Evolutionary conservation across 441 rosid genomes (phyloP).

Genomic region (Euphorbia corollata): DNA sequence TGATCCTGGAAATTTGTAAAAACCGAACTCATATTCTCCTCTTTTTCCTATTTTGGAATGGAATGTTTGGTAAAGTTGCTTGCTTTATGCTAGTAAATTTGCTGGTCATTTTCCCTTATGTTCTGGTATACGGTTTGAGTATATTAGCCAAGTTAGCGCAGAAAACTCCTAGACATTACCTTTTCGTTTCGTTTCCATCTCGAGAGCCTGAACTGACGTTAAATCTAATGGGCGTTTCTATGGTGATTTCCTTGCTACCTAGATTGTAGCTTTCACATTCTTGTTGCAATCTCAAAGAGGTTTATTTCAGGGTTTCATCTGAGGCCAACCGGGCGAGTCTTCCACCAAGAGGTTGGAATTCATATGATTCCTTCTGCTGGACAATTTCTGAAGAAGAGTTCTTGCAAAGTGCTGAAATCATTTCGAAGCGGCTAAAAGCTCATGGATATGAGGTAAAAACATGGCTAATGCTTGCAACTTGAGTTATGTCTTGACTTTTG

Average conservation of each 20-base stretch:
- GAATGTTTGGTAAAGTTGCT: neutral
- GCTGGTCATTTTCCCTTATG: neutral
- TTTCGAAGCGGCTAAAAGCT: slow-evolving; percentile 54
- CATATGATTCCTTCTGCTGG: slow-evolving; percentile 92
- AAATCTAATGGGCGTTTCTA: too few relatives aligned
- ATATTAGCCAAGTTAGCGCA: too few relatives aligned
- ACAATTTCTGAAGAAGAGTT: slow-evolving; percentile 74
- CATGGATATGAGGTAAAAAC: slow-evolving; percentile 64
- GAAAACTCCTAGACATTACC: too few relatives aligned
- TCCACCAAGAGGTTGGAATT: slow-evolving; percentile 97
- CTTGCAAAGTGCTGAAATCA: slow-evolving; percentile 54
- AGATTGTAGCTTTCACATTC: neutral
- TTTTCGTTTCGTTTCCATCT: too few relatives aligned
- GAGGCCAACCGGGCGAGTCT: slow-evolving; percentile 37
- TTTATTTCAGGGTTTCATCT: slow-evolving; percentile 37
- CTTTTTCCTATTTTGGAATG: too few relatives aligned
- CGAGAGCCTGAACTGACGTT: too few relatives aligned
- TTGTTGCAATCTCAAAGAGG: neutral
- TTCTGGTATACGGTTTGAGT: too few relatives aligned
- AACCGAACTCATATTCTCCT: too few relatives aligned
- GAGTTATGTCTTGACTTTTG: neutral
- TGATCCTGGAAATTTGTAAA: too few relatives aligned
- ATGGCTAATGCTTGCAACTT: slow-evolving; percentile 1
- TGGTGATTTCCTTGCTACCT: too few relatives aligned
- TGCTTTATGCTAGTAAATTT: neutral